A percentile compares a stretch with the other conserved stretches of the same genome.
Evolutionary conservation across 2,329 filamentous ascomycete species (phyloP).

Genomic region (Penicillium sp.): DNA sequence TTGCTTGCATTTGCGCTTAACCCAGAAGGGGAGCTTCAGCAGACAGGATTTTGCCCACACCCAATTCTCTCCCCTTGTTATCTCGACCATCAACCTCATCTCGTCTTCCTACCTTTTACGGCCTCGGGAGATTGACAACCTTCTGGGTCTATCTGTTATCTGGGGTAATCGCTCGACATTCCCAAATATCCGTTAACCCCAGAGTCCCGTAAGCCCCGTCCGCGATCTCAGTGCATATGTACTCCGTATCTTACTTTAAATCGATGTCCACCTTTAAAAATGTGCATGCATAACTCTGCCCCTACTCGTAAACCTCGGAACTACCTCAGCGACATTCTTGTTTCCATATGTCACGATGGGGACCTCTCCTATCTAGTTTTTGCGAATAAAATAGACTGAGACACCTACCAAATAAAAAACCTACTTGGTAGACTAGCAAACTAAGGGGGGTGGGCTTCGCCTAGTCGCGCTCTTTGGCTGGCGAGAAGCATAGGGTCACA

Average conservation of each 20-base stretch:
- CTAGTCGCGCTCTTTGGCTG: neutral
- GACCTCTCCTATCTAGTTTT: neutral
- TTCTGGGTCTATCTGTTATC: neutral
- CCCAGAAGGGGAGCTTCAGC: slow-evolving; percentile 41
- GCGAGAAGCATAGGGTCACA: neutral
- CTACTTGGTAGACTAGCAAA: neutral
- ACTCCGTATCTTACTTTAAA: neutral
- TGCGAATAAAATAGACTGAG: neutral
- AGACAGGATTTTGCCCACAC: slow-evolving; percentile 25
- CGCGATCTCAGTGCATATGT: neutral
- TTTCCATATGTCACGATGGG: neutral
- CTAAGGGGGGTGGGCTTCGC: neutral
- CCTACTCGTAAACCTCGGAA: too few relatives aligned
- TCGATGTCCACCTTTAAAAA: neutral
- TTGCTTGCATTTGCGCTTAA: slow-evolving; percentile 20
- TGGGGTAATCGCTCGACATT: neutral
- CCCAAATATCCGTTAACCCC: neutral
- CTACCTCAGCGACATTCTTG: neutral
- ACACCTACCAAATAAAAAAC: neutral
- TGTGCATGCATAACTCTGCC: neutral
- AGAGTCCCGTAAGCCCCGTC: neutral
- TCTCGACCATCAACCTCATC: neutral
- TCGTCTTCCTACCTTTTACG: slow-evolving; percentile 4
- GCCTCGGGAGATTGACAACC: slow-evolving; percentile 5
- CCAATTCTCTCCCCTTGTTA: neutral